Base-by-base conservation (phyloP, 768 basidiomycete genomes). In the Tylopilus felleus region DNA sequence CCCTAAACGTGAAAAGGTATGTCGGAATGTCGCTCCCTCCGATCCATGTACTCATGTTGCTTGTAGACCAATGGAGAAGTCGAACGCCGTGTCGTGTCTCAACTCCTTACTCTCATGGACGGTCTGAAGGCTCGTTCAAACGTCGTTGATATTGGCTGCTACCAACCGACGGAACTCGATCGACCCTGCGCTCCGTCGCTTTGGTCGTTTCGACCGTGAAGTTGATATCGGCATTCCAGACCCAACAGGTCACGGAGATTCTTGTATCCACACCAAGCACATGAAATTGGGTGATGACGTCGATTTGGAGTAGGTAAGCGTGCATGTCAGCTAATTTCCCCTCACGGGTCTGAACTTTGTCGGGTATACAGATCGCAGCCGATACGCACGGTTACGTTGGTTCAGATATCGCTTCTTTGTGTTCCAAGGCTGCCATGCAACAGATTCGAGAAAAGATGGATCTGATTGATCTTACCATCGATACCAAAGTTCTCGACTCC, bases 401-500 rank as follows among this genome's bases (percentile, higher is more conserved):
- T 70, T 97, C 97, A 35, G 97, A 99, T 79, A 70, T 99, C 53
- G 97, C 97, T 23, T 90, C 97, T 12, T 81, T 99, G 47, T 99
- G 97, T 72, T 98, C 97, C 2, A 97, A 99, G 71, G 97, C 97
- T 51, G 97, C 97, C 43, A 99, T 99, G 97, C 97, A 99, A 77
- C 97, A 99, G 71, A 99, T 99, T 60, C 91, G 97, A 71, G 97
- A 99, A 77, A 99, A 99, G 84, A 98, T 99, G 96, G 95, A 98
- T 62, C 75, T 93, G 61, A 93, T 96, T 59, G 93, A 95, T 71
- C 82, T 96, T 28, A 98, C 96, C 47, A 99, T 99, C 67, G 97
- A 99, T 65, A 97, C 97, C 8, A 97, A 99, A 73, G 96, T 99
- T 2, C 88, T 99, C 51, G 97, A 99, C 74, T 91, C 95, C 7